A percentile compares a stretch with the other conserved stretches of the same genome.
Evolutionary conservation across 805 yeast species (phyloP).

Genomic region (Tetrapisispora phaffii): DNA sequence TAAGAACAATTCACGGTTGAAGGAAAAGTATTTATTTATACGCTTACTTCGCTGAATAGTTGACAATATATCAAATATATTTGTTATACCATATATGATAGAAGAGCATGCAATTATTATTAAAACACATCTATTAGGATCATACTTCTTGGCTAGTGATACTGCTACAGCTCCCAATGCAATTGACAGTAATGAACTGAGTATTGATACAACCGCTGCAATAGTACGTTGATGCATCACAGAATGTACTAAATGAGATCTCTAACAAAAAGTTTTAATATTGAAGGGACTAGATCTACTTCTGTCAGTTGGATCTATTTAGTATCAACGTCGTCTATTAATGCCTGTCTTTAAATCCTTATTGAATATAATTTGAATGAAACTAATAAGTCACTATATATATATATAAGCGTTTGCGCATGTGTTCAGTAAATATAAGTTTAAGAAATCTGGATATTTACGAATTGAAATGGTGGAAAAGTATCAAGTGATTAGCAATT

Average conservation of each 20-base stretch:
- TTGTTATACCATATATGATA: constrained; percentile 12
- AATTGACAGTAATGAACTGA: constrained; percentile 12
- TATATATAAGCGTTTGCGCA: no score
- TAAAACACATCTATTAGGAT: constrained; percentile 13
- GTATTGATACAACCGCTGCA: neutral
- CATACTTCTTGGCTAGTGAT: constrained; percentile 14
- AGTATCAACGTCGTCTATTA: no score
- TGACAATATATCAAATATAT: neutral
- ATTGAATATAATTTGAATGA: no score
- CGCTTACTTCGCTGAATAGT: neutral
- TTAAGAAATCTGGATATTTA: no score
- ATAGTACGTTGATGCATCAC: neutral
- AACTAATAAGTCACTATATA: no score
- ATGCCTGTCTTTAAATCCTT: no score
- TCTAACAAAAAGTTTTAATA: no score
- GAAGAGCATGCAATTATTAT: constrained; percentile 20
- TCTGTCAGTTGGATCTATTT: neutral
- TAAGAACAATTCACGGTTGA: neutral
- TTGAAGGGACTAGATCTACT: neutral
- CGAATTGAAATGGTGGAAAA: no score
- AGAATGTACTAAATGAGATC: neutral
- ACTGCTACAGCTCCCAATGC: constrained; percentile 17
- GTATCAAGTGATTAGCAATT: no score
- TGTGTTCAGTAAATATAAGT: no score
- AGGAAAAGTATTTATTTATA: neutral